Conservation (phyloP, 805 yeast genomes). For the Sugiyamaella smithiae region DNA sequence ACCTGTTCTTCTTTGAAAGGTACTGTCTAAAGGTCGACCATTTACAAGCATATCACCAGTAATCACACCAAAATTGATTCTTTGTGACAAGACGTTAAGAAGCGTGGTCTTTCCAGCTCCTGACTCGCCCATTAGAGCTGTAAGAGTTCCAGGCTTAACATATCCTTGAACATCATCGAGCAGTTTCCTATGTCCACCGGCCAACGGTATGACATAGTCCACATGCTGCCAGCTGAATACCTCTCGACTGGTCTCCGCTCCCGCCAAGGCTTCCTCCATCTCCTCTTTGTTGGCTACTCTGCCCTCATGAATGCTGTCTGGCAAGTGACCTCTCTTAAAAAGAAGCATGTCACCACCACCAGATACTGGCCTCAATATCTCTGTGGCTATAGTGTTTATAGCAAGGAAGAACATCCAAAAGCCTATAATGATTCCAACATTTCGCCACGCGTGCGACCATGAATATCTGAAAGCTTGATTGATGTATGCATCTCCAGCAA, state of each 20-base stretch:
- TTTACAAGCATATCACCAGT: constrained; percentile 72
- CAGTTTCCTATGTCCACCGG: constrained; percentile 36
- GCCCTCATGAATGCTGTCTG: constrained; percentile 14
- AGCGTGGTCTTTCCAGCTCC: constrained; percentile 87
- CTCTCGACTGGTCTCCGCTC: constrained; percentile 38
- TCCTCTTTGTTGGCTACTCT: constrained; percentile 23
- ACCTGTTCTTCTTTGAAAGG: constrained; percentile 69
- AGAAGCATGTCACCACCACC: constrained; percentile 34
- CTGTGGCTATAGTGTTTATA: constrained; percentile 33
- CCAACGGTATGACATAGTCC: constrained; percentile 50
- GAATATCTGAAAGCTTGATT: constrained; percentile 47
- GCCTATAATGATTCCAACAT: constrained; percentile 64
- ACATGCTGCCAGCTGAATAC: constrained; percentile 63
- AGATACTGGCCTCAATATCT: constrained; percentile 33
- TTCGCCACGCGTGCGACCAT: constrained; percentile 72
- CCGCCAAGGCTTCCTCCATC: constrained; percentile 32
- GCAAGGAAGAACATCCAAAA: constrained; percentile 42
- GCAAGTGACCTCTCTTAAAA: constrained; percentile 37
- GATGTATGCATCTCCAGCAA: constrained; percentile 61
- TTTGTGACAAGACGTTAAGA: constrained; percentile 67
- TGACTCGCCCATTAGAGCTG: constrained; percentile 82
- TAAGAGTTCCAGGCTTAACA: constrained; percentile 76
- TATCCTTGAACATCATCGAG: constrained; percentile 60
- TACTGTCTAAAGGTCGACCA: constrained; percentile 58
- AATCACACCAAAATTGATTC: constrained; percentile 67